Percentiles rank a stretch among this genome's conserved stretches.
Evolutionary conservation across 768 basidiomycete species (phyloP).

Genomic region (Fomitopsis serialis): DNA sequence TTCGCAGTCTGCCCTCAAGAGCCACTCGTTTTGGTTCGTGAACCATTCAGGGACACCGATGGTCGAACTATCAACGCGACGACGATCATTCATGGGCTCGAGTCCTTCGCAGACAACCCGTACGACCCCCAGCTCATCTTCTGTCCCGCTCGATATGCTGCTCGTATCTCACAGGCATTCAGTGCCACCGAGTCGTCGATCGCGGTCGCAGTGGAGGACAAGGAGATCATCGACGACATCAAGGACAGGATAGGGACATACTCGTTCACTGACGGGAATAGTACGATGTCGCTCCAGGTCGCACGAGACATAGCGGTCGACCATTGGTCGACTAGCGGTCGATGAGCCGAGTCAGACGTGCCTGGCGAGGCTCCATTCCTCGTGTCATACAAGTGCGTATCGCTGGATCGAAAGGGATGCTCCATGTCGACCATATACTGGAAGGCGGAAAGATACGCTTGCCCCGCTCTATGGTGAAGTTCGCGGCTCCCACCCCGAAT

Average conservation of each 20-base stretch:
- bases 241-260: slow-evolving; percentile 28
- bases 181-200: slow-evolving; percentile 65
- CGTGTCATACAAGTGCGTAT: slow-evolving; percentile 58
- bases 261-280: slow-evolving; percentile 68
- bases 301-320: slow-evolving; percentile 43
- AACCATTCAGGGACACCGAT: slow-evolving; percentile 40
- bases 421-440: slow-evolving; percentile 52
- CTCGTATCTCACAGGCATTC: slow-evolving; percentile 69
- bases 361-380: slow-evolving; percentile 30
- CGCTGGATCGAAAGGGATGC: slow-evolving; percentile 61
- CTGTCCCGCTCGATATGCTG: slow-evolving; percentile 68
- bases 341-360: slow-evolving; percentile 27
- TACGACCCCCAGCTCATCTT: slow-evolving; percentile 42
- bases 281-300: slow-evolving; percentile 51
- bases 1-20: slow-evolving; percentile 65
- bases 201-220: slow-evolving; percentile 33
- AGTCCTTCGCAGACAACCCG: slow-evolving; percentile 42
- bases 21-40: slow-evolving; percentile 59
- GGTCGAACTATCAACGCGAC: slow-evolving; percentile 31
- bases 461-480: slow-evolving; percentile 66
- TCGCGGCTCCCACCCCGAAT: slow-evolving; percentile 39
- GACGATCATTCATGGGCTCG: slow-evolving; percentile 49
- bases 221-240: slow-evolving; percentile 42
- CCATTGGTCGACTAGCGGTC: no score
- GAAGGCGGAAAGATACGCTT: slow-evolving; percentile 43